Conservation (phyloP, 306 rosid genomes). For the Fragaria iinumae region DNA sequence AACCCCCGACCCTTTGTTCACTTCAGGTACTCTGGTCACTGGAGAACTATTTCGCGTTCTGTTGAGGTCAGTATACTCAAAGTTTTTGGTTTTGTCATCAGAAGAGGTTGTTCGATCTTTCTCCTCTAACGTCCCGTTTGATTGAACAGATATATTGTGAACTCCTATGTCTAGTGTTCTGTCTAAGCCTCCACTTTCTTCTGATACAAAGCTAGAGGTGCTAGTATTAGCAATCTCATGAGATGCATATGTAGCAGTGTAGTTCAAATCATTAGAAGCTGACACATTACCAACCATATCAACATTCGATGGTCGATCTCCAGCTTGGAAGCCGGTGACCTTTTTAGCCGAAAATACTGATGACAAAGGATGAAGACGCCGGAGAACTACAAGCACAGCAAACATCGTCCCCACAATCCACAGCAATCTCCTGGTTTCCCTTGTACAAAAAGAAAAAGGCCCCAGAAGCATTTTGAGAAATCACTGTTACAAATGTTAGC, state of each 20-base stretch:
- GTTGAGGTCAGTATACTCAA: conserved; percentile 28
- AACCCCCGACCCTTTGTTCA: conserved; percentile 28
- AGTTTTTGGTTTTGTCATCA: conserved; percentile 24
- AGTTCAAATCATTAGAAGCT: conserved; percentile 29
- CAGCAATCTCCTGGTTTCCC: conserved; percentile 47
- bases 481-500: conserved; percentile 10
- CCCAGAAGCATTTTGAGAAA: conserved; percentile 55
- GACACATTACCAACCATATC: conserved; percentile 20
- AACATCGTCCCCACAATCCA: conserved; percentile 48
- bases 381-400: conserved; percentile 46
- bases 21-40: conserved; percentile 26
- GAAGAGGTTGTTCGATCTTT: conserved; percentile 19
- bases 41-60: conserved; percentile 28
- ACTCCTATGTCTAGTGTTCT: conserved; percentile 21
- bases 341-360: conserved; percentile 41
- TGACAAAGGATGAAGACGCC: conserved; percentile 34
- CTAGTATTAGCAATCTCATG: conserved; percentile 27
- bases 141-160: conserved; percentile 13
- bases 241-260: conserved; percentile 16
- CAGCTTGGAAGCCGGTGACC: conserved; percentile 26
- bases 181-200: conserved; percentile 25
- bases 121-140: conserved; percentile 28
- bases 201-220: conserved; percentile 21
- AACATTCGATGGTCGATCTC: conserved; percentile 27
- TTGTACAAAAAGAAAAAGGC: conserved; percentile 29